Evolutionary conservation across 148 eudicot genomes (phyloP), one percentile per base, ranked within the genome.

Genomic region (Mesembryanthemum crystallinum): DNA sequence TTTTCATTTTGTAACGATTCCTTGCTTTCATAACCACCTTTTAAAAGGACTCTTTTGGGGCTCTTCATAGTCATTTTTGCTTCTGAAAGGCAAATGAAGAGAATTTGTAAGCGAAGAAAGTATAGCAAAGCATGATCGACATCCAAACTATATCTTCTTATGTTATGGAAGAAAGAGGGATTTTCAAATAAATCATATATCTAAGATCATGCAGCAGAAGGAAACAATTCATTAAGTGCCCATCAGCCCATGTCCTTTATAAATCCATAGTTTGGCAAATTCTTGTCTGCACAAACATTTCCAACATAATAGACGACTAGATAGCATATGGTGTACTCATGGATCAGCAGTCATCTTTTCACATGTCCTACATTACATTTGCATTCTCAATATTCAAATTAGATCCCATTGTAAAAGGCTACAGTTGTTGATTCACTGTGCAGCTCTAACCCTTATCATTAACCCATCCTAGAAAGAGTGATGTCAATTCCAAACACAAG

Each of bases 51-150:
- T 60, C 85, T 83, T 82, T 79, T 86, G 21, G 92, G 94, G 76
- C 64, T 85, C 81, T 86, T 94, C 80, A 84, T 75, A 54, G 82
- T 71, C 60, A 70, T 74, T 67, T 83, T 93, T 69, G 82, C 72
- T 75, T 91, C 98, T 94, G 84, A 57, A 83, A 77, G 23, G 67
- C n/a, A 60, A 63, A 55, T 27, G 18, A 47, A 20, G 27, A 14
- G 27, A 78, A 18, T 11, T 55, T 37, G 37, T 72, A 25, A 78
- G 57, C 15, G 25, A 69, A 32, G n/a, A 47, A 5, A 61, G 47
- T 32, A 24, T 24, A 61, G 23, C 21, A 67, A 45, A 55, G 9
- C 37, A 62, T 14, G 25, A 11, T 52, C 8, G 17, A n/a, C 1
- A 11, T 51, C 27, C 37, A 27, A 27, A 67, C 27, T 67, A 25